Conservation (phyloP, 306 rosid species). For the Cicer arietinum region DNA sequence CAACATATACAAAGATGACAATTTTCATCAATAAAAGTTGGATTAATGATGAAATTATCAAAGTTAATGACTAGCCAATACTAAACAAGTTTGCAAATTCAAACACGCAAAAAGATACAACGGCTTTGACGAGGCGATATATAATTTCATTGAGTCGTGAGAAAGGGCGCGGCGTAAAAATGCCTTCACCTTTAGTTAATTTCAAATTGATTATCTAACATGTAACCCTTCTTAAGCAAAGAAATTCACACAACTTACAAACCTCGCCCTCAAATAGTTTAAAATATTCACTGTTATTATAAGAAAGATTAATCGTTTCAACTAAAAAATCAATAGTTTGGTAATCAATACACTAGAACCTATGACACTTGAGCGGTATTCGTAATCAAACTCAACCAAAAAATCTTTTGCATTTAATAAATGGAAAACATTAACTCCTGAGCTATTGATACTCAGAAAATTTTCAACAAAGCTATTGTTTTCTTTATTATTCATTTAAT, state of each 20-base stretch:
- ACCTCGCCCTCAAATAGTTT: background rate
- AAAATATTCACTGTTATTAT: background rate
- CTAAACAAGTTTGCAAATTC: conserved; percentile 26
- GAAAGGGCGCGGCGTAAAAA: conserved; percentile 20
- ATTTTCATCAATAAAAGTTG: conserved; percentile 5
- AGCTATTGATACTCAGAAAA: conserved; percentile 25
- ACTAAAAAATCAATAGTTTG: conserved; percentile 14
- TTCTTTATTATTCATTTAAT: conserved; percentile 5
- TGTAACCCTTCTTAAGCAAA: conserved; percentile 27
- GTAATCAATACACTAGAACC: background rate
- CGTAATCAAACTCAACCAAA: background rate
- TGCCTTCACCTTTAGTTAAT: background rate
- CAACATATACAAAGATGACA: background rate
- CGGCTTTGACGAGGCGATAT: background rate
- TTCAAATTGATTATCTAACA: background rate
- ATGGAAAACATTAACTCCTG: background rate
- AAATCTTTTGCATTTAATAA: background rate
- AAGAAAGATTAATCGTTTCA: conserved; percentile 7
- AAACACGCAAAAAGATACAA: background rate
- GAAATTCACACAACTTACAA: conserved; percentile 16
- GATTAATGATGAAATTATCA: conserved; percentile 14
- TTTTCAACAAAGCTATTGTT: conserved; percentile 20
- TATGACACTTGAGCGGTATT: background rate
- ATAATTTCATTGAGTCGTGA: background rate
- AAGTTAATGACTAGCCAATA: background rate